phyloP scores from a whole-genome alignment of 108 stramenopile species.

The Discostella stelligeroides region DNA sequence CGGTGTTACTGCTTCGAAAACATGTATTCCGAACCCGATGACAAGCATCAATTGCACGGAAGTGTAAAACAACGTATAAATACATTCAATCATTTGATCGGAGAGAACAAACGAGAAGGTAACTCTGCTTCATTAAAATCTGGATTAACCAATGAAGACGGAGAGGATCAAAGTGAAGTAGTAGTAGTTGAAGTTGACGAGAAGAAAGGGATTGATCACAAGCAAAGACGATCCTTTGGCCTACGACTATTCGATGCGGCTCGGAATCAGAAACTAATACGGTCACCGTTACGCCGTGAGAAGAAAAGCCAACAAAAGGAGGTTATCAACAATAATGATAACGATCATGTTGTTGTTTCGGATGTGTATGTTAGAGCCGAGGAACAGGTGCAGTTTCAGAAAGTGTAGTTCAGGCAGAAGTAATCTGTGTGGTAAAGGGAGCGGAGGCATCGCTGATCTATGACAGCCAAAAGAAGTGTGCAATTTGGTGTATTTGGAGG shows the following conservation, averaged over 20 bases:
- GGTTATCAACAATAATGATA: neutral
- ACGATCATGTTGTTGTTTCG: neutral
- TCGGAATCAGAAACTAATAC: neutral
- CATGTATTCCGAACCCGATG: neutral
- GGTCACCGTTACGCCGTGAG: neutral
- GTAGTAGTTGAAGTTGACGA: too few species aligned
- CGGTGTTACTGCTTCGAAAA: too few species aligned
- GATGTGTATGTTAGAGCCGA: neutral
- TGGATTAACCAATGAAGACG: too few species aligned
- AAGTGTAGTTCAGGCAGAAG: neutral
- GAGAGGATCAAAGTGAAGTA: too few species aligned
- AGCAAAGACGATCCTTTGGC: constrained; percentile 1
- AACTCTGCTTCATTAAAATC: neutral
- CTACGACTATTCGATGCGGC: neutral
- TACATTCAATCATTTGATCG: constrained; percentile 1
- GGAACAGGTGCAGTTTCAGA: neutral
- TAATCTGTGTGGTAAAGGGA: neutral
- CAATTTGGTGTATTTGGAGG: too few species aligned
- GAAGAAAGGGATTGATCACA: neutral
- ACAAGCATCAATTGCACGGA: constrained; percentile 6
- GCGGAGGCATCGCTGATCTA: neutral
- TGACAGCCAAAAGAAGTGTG: neutral
- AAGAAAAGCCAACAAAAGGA: neutral
- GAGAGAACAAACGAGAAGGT: neutral
- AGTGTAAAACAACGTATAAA: neutral